phyloP scores from a whole-genome alignment of 2,329 filamentous ascomycete genomes.

The Aspergillus novoparasiticus region DNA sequence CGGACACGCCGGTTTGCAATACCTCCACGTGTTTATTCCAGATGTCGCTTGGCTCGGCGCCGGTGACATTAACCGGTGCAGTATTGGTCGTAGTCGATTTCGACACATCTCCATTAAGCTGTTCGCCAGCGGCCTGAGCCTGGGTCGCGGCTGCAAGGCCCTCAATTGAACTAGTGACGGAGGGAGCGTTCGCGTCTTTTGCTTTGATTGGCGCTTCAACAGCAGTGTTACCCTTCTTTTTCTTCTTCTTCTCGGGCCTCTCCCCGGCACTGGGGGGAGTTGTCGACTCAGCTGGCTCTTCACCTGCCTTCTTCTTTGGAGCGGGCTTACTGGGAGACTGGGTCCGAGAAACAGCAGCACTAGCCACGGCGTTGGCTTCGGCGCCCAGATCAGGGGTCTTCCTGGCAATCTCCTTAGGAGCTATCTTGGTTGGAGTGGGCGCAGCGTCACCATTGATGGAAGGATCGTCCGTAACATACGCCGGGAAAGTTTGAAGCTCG shows the following conservation, averaged over 20 bases:
- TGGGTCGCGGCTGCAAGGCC: conserved; percentile 8
- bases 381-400: conserved; percentile 37
- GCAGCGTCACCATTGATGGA: conserved; percentile 49
- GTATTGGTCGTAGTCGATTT: conserved; percentile 8
- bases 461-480: conserved; percentile 41
- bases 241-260: conserved; percentile 72
- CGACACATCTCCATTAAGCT: conserved; percentile 13
- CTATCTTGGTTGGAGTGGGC: conserved; percentile 37
- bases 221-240: conserved; percentile 51
- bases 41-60: conserved; percentile 56
- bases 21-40: conserved; percentile 64
- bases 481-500: conserved; percentile 61
- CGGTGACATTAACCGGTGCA: conserved; percentile 10
- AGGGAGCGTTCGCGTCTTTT: conserved; percentile 32
- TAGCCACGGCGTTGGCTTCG: conserved; percentile 24
- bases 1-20: conserved; percentile 50
- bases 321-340: conserved; percentile 44
- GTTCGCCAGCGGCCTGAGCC: conserved; percentile 8
- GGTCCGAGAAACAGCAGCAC: conserved; percentile 28
- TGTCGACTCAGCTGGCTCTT: conserved; percentile 34
- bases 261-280: conserved; percentile 44
- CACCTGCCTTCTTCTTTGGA: conserved; percentile 44
- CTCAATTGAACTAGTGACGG: conserved; percentile 20
- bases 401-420: conserved; percentile 45
- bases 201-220: conserved; percentile 52